A percentile compares a stretch with the other conserved stretches of the same genome.
phyloP scores from a whole-genome alignment of 1,139 yeast species.

The Arxiozyma bovina region DNA sequence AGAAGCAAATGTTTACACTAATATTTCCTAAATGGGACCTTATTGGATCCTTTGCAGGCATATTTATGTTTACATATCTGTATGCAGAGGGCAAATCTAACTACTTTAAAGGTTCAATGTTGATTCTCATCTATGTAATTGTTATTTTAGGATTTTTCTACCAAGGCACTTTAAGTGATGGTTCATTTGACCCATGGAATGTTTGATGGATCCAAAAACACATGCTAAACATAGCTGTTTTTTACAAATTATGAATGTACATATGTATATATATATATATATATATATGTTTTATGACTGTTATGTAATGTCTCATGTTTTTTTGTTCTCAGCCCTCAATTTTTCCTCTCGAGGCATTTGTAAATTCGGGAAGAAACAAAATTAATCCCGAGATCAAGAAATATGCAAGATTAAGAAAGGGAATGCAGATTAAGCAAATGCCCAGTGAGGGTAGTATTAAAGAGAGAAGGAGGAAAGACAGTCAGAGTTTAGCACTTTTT shows the following conservation, averaged over 20 bases:
- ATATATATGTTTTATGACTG: no score
- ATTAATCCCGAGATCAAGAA: not conserved
- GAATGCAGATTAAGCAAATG: not conserved
- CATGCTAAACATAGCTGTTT: not conserved
- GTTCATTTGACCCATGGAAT: not conserved
- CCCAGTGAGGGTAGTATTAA: no score
- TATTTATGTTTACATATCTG: slow-evolving; percentile 81
- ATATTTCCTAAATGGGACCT: slow-evolving; percentile 96
- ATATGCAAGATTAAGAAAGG: not conserved
- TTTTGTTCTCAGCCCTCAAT: not conserved
- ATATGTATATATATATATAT: not conserved
- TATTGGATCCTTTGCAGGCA: slow-evolving; percentile 75
- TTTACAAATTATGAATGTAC: not conserved
- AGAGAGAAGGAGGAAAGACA: not conserved
- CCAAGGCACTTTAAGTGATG: slow-evolving; percentile 32
- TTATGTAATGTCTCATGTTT: no score
- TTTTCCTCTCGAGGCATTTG: not conserved
- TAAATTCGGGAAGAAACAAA: not conserved
- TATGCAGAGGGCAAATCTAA: slow-evolving; percentile 96
- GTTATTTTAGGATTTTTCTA: slow-evolving; percentile 77
- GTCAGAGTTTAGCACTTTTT: not conserved
- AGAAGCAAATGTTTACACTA: slow-evolving; percentile 59
- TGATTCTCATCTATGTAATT: slow-evolving; percentile 70
- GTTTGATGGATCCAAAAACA: not conserved
- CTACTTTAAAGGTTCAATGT: slow-evolving; percentile 88